Base-by-base conservation (phyloP, 2,329 filamentous ascomycete species). In the Penicillium paneum region DNA sequence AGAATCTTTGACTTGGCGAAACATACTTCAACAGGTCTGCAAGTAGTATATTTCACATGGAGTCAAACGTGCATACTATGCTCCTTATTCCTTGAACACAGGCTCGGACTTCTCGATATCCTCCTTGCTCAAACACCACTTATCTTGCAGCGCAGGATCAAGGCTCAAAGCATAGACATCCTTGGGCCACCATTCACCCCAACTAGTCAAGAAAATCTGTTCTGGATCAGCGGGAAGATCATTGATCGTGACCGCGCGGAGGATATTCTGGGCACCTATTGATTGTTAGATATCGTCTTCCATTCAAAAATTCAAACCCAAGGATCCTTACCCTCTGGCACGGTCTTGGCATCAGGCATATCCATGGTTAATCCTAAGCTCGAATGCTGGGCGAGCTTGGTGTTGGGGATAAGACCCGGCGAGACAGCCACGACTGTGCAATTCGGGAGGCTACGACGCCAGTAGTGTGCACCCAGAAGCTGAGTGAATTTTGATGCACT, bases 171-270 rank as follows among this genome's bases (percentile, higher is more conserved):
- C 51, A 53, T 64, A 63, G 24, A 66, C 64, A 55, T 66, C 59
- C 52, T 54, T 64, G 4, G 64, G 56, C 64, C 64, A 67, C 64
- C 64, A 67, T 43, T 67, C 64, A n/a, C 64, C 64, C 64, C 64
- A 67, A 38, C 64, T 67, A 24, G 64, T 67, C 54, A 67, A 39
- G 45, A 67, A 64, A 15, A 67, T 58, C 34, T 65, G 64, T 38
- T 67, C 55, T 0, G 62, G 64, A 31, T 67, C 61, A 7, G 45
- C 43, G 3, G 64, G 64, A 11, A 67, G 19, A 26, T 67, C 55
- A 2, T 49, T 58, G 8, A 35, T 47, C 2, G 47, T 51, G 34
- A 64, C 58, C 3, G 64, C 64, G 21, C 59, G 61, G 7, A 66
- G 61, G 36, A 67, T 57, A 21, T 59, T 67, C 26, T 58, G 53